Base-by-base conservation (phyloP, 352 stramenopile species). In the Aphanomyces cochlioides region DNA sequence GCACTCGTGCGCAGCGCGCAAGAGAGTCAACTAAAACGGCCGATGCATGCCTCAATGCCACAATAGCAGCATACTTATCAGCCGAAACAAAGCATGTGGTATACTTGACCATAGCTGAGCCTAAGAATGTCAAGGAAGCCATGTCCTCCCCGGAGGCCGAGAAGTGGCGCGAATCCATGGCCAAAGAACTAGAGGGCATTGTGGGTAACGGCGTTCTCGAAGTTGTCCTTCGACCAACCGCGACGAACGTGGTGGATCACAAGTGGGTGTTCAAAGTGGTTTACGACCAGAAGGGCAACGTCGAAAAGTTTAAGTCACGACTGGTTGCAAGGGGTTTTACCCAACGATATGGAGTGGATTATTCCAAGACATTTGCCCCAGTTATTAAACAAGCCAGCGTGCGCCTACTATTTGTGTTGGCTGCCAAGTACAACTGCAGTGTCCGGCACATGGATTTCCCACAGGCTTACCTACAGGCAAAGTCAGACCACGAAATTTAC, bases 261-360 rank as follows among this genome's bases (percentile, higher is more conserved):
- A 50, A 79, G 58, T 83, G 67, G 68, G 66, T 80, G 0, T 81
- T 85, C 72, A 79, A 79, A 60, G 78, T 78, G 54, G 79, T 78
- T 66, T 68, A 60, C 13, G 77, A 82, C 15, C 64, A 58, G 17
- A 78, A 79, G 41, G 76, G 67, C 0, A 73, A 19, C 0, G 34
- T 83, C 10, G 61, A 78, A 54, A 80, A 80, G 40, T 84, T 74
- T 73, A 78, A 78, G 58, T 73, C 74, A 19, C 47, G 76, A 0
- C 38, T 84, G n/a, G 76, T 82, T 3, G 69, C 67, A 3, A 75
- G 74, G 40, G 73, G 73, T 21, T 67, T 79, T 36, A 69, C 54
- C 43, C 76, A 80, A 60, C 38, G 72, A 10, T 75, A 47, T 53
- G 73, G 73, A 7, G 58, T 74, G 1, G 76, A 84, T 58, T 84